Conservation (phyloP, 2,329 filamentous ascomycete species). For the Cercospora sp. region DNA sequence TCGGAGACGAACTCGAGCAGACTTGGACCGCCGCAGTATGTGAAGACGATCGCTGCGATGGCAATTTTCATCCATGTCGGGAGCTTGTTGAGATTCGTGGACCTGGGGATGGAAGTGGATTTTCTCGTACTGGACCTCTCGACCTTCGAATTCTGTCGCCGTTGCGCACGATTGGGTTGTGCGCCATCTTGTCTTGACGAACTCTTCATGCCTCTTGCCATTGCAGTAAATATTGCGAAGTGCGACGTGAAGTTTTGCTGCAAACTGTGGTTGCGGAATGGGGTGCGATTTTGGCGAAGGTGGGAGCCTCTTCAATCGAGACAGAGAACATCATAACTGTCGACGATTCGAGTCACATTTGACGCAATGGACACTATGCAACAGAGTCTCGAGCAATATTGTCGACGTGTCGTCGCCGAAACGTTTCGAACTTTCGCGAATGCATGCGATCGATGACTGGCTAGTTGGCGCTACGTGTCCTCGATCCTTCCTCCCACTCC, state of each 20-base stretch:
- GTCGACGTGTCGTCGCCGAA: neutral
- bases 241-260: neutral
- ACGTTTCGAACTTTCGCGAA: neutral
- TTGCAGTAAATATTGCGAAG: neutral
- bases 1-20: neutral
- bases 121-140: neutral
- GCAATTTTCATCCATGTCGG: neutral
- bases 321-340: neutral
- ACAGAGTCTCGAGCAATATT: neutral
- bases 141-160: neutral
- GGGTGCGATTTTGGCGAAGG: neutral
- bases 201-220: neutral
- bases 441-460: slow-evolving; percentile 2
- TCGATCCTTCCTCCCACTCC: slow-evolving; percentile 1
- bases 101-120: neutral
- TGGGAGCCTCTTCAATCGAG: neutral
- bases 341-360: neutral
- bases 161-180: neutral
- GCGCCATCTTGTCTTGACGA: neutral
- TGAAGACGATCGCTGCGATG: neutral
- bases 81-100: neutral
- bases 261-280: neutral
- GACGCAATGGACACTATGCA: neutral
- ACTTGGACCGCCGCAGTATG: neutral
- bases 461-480: neutral